These are phyloP conservation scores for Trypethelium eluteriae DNA, from an alignment of 495 filamentous ascomycete species.

Conservation along the genomic window DNA sequence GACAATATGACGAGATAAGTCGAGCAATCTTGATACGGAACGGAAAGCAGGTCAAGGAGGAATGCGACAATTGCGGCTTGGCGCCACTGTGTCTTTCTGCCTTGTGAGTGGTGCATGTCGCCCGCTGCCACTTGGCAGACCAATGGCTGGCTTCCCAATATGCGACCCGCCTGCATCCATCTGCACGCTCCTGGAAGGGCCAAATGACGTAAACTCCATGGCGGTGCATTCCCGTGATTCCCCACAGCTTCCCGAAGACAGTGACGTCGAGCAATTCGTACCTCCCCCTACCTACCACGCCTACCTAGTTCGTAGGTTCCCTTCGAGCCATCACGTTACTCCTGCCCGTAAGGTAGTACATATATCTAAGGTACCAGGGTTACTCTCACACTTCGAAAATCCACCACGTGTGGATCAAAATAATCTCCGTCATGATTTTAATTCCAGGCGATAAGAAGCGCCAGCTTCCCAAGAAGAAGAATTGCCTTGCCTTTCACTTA, in stretches of 20 bases:
- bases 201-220: background rate
- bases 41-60: background rate
- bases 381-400: too few relatives aligned
- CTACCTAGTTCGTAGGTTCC: too few relatives aligned
- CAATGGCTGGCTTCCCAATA: background rate
- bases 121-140: background rate
- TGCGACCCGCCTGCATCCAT: background rate
- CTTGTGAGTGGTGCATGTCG: background rate
- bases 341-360: too few relatives aligned
- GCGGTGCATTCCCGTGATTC: too few relatives aligned
- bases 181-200: background rate
- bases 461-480: too few relatives aligned
- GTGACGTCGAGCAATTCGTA: background rate
- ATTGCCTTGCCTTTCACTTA: too few relatives aligned
- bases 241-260: background rate
- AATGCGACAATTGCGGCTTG: background rate
- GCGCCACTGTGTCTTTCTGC: conserved; percentile 7
- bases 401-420: too few relatives aligned
- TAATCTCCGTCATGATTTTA: too few relatives aligned
- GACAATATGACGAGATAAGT: background rate
- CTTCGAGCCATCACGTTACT: too few relatives aligned
- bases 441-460: too few relatives aligned
- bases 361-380: too few relatives aligned
- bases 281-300: too few relatives aligned
- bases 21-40: background rate